Evolutionary conservation across 164 flowering plant species (phyloP), one percentile per base, ranked within the genome.

Genomic region (Aristolochia contorta): DNA sequence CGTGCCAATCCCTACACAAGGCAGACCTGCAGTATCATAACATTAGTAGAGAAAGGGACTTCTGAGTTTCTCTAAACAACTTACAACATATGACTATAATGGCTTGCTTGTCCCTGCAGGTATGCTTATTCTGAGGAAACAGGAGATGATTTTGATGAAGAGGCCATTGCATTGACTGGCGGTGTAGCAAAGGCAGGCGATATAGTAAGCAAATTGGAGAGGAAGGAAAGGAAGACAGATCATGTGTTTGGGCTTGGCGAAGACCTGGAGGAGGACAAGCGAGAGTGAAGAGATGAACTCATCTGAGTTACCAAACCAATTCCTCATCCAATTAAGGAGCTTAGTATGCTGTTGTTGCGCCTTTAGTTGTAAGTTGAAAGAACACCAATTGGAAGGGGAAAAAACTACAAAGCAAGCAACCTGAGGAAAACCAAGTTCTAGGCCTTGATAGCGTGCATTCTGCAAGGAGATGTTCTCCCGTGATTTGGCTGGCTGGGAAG

Each of bases 91-190:
- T 32, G 7, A 32, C 33, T 32, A 7, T 32, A 7, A 32, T 32
- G 33, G 33, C 33, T 32, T 10, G 10, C 43, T 37, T 13, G 3
- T 43, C 1, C 8, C 16, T 62, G 46, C 67, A 82, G 86, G 65
- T 79, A 79, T 45, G 81, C 89, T 10, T 87, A 83, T 71, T 75
- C 78, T 13, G 95, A 82, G 59, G 94, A 84, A 56, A 67, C 74
- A 0, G 88, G 78, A 8, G 95, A 85, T 12, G 84, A 83, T 51
- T 61, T 71, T 18, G 95, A 84, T 16, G 91, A 87, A 64, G 95
- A 82, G 74, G 79, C 77, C 16, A 58, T 84, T 47, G 57, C 94
- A 9, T 64, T 81, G 53, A 75, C 77, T 5, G 61, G 71, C 67
- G 69, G 72, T 48, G 83, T 65, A 20, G 62, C 75, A 25, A 72